Conservation (phyloP, 176 grass and related monocot species). For the Oryza brachyantha region DNA sequence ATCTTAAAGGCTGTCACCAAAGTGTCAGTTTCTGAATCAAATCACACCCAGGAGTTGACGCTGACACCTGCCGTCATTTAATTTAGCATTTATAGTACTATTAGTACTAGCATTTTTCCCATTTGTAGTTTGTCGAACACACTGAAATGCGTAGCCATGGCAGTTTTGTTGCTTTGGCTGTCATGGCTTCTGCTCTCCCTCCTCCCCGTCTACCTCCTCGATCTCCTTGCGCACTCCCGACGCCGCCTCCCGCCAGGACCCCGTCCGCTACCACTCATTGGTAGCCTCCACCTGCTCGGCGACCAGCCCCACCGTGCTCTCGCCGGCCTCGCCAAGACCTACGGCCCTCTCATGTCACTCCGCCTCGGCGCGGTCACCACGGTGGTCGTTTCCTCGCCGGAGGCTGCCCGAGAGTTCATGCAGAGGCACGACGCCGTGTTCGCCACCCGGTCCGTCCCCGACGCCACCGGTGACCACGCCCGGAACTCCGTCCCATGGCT, state of each 20-base stretch:
- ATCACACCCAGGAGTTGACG: no score
- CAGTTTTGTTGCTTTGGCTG: not conserved
- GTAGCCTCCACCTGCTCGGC: slow-evolving; percentile 28
- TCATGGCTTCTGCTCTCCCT: slow-evolving; percentile 20
- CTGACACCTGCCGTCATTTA: no score
- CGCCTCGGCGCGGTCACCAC: slow-evolving; percentile 34
- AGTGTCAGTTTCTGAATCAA: no score
- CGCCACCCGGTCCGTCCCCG: not conserved
- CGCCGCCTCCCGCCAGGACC: slow-evolving; percentile 22
- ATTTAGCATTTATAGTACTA: no score
- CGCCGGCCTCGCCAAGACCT: slow-evolving; percentile 8
- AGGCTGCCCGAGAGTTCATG: slow-evolving; percentile 24
- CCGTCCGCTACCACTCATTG: slow-evolving; percentile 14
- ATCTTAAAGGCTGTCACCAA: no score
- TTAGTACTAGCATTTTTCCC: no score
- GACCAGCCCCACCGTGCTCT: slow-evolving; percentile 30
- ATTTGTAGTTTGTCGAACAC: no score
- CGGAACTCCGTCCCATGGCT: not conserved
- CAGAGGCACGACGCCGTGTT: slow-evolving; percentile 38
- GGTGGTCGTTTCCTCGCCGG: slow-evolving; percentile 17
- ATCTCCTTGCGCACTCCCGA: not conserved
- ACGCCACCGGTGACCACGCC: not conserved
- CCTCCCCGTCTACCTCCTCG: not conserved
- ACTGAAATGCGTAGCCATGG: not conserved
- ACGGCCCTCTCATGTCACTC: slow-evolving; percentile 37